These are phyloP conservation scores for Fistulifera pelliculosa DNA, from an alignment of 108 stramenopile genomes.

Conservation along the genomic window DNA sequence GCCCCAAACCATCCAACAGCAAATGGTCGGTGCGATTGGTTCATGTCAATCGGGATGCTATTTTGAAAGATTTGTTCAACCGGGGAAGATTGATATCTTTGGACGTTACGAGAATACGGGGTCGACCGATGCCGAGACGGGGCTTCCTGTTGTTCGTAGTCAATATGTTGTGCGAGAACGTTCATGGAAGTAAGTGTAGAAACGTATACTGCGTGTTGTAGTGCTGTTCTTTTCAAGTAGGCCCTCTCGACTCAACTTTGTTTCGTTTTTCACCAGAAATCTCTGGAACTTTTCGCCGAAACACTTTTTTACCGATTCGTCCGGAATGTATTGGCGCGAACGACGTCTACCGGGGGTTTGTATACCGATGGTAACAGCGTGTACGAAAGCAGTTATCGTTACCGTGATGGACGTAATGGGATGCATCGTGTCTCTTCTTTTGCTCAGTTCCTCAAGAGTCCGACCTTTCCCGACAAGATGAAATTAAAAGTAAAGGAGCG, in stretches of 20 bases:
- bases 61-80: conserved; percentile 74
- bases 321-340: conserved; percentile 81
- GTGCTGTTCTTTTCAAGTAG: background rate
- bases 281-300: conserved; percentile 81
- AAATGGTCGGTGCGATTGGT: conserved; percentile 77
- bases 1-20: conserved; percentile 52
- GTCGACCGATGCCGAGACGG: conserved; percentile 20
- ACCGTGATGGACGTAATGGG: conserved; percentile 74
- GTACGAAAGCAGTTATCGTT: conserved; percentile 70
- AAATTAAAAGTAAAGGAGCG: conserved; percentile 45
- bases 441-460: conserved; percentile 32
- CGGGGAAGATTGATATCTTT: conserved; percentile 74
- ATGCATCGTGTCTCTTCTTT: conserved; percentile 56
- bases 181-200: conserved; percentile 56
- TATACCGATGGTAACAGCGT: conserved; percentile 77
- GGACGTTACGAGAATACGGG: conserved; percentile 70
- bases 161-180: conserved; percentile 50
- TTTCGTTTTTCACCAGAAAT: conserved; percentile 31
- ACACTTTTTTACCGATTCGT: conserved; percentile 65
- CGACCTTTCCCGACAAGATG: conserved; percentile 20
- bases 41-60: conserved; percentile 74
- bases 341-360: conserved; percentile 70
- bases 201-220: background rate
- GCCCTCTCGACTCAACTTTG: background rate
- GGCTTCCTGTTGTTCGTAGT: conserved; percentile 35